Evolutionary conservation across 768 basidiomycete species (phyloP), one percentile per base, ranked within the genome.

Genomic region (Ephemerocybe angulata): DNA sequence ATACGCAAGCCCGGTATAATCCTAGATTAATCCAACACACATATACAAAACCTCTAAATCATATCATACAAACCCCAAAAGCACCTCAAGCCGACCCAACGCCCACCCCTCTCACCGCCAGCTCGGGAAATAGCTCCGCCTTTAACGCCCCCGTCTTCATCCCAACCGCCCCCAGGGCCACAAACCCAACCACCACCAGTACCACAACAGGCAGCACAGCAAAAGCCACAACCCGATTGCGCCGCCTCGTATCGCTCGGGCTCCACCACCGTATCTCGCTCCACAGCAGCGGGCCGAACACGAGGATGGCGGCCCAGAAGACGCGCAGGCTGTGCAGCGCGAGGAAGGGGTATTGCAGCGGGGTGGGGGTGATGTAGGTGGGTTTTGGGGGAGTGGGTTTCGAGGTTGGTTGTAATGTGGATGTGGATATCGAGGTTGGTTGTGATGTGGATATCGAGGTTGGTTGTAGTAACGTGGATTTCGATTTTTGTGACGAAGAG

Each of bases 281-380:
- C 91, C 91, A 96, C 10, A 98, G 69, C 27, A 96, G 75, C 0
- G 95, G 95, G 8, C 89, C 74, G 60, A 98, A 86, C 1, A 98
- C 93, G n/a, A 93, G 68, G 55, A 87, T 88, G 0, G 95, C 95
- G 2, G 87, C 93, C 83, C 86, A 95, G 68, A 98, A 88, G 54
- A 93, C 89, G 58, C 75, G 77, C 7, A 88, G 40, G 40, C 82
- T 81, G 69, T 83, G 83, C 55, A 86, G 33, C 21, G 79, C 60
- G 30, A 96, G 74, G 4, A 65, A 64, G 0, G 94, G 95, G 65
- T 92, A 94, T n/a, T n/a, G n/a, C n/a, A n/a, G n/a, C n/a, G n/a
- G n/a, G n/a, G n/a, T n/a, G n/a, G n/a, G n/a, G n/a, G n/a, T n/a
- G n/a, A n/a, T n/a, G n/a, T n/a, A n/a, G n/a, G n/a, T n/a, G n/a